A percentile compares a stretch with the other conserved stretches of the same genome.
These are phyloP conservation scores for Calamus simplicifolius DNA, from an alignment of 176 grass and related monocot species.

Conservation along the genomic window DNA sequence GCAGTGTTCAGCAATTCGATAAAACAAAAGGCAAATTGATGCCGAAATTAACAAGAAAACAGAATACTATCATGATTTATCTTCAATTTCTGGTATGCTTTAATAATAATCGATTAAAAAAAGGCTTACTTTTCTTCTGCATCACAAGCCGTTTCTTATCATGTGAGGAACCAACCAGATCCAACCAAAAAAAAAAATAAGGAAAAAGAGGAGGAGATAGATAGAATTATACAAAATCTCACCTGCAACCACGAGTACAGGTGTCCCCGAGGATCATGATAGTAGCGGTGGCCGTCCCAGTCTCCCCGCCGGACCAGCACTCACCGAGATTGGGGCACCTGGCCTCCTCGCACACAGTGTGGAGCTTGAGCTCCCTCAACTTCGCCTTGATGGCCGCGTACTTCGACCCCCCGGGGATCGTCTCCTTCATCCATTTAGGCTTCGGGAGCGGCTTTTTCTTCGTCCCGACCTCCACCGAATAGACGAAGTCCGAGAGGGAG, in stretches of 20 bases:
- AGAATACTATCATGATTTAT: too few relatives aligned
- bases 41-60: too few relatives aligned
- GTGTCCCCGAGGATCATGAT: conserved; percentile 99
- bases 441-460: conserved; percentile 65
- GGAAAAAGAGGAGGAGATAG: background rate
- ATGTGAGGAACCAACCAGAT: too few relatives aligned
- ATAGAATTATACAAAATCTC: background rate
- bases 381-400: conserved; percentile 96
- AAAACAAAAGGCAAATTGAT: too few relatives aligned
- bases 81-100: too few relatives aligned
- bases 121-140: too few relatives aligned
- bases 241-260: conserved; percentile 92
- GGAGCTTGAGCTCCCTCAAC: conserved; percentile 87
- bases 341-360: conserved; percentile 97
- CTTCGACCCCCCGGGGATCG: conserved; percentile 77
- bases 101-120: too few relatives aligned
- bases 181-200: conserved; percentile 2
- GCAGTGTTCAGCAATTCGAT: too few relatives aligned
- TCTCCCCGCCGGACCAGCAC: conserved; percentile 97
- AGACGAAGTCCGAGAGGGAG: conserved; percentile 54
- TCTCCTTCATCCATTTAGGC: conserved; percentile 98
- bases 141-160: too few relatives aligned
- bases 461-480: conserved; percentile 83
- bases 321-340: conserved; percentile 75
- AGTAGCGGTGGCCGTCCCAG: conserved; percentile 79